phyloP scores from a whole-genome alignment of 768 basidiomycete species.

The Phlebiopsis flavidoalba region DNA sequence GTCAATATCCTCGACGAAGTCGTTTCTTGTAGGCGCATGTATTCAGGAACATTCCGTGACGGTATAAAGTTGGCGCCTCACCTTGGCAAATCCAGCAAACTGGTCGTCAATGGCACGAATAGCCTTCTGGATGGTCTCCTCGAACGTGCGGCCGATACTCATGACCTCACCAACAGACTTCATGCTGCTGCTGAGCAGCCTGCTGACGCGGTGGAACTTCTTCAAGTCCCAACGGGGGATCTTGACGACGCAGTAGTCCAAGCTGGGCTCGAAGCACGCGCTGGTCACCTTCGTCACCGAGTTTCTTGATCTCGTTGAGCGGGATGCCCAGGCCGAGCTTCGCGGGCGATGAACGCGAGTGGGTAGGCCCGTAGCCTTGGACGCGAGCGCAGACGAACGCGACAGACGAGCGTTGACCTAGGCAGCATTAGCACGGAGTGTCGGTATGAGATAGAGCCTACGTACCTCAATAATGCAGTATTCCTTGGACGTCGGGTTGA shows the following conservation, averaged over 20 bases:
- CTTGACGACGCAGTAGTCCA: constrained; percentile 98
- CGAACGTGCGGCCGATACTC: constrained; percentile 97
- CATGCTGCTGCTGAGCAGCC: constrained; percentile 91
- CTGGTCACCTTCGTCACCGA: constrained; percentile 94
- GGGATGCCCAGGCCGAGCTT: constrained; percentile 97
- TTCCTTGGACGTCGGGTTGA: constrained; percentile 91
- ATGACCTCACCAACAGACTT: constrained; percentile 99
- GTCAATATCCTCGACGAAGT: constrained; percentile 86
- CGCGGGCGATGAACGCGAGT: constrained; percentile 95
- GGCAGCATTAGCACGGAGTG: constrained; percentile 20
- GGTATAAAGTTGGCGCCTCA: constrained; percentile 21
- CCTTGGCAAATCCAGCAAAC: constrained; percentile 90
- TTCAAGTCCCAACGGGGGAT: constrained; percentile 99
- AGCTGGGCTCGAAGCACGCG: constrained; percentile 96
- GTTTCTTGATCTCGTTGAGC: constrained; percentile 96
- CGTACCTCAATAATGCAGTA: constrained; percentile 96
- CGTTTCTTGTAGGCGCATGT: constrained; percentile 52
- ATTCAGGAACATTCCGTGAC: not conserved
- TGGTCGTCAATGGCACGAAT: constrained; percentile 95
- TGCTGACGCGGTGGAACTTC: constrained; percentile 94
- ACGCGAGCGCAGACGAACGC: constrained; percentile 94
- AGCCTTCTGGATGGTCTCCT: constrained; percentile 98
- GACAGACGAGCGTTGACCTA: constrained; percentile 93
- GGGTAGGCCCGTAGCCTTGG: constrained; percentile 99
- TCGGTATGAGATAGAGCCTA: not conserved